phyloP scores from a whole-genome alignment of 129 eudicot genomes.

The Chrysanthemum seticuspe region DNA sequence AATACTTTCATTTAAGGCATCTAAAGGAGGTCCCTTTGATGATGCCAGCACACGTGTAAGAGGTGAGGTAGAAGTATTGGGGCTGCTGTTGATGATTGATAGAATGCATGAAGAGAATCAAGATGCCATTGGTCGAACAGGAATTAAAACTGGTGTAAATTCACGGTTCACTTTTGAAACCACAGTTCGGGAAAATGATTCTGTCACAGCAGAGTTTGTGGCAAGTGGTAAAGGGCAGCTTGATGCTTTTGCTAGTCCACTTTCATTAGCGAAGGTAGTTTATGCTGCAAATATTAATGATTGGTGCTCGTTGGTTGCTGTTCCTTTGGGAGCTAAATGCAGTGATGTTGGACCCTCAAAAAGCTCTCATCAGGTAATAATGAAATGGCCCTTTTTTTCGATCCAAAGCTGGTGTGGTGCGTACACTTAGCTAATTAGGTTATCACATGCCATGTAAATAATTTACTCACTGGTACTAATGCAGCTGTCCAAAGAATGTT shows the following conservation, averaged over 20 bases:
- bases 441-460: no score
- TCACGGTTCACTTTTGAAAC: constrained; percentile 73
- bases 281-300: constrained; percentile 71
- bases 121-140: constrained; percentile 59
- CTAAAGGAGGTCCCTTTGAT: constrained; percentile 61
- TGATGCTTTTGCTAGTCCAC: constrained; percentile 43
- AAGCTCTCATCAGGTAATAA: no score
- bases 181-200: constrained; percentile 57
- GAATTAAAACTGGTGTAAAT: constrained; percentile 56
- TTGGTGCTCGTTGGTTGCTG: constrained; percentile 72
- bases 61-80: constrained; percentile 70
- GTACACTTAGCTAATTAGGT: no score
- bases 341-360: constrained; percentile 41
- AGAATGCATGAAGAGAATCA: constrained; percentile 43
- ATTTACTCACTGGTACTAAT: no score
- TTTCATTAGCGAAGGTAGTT: constrained; percentile 62
- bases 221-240: constrained; percentile 35
- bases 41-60: constrained; percentile 60
- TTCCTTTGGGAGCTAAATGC: constrained; percentile 80
- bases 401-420: no score
- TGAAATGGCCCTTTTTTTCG: no score
- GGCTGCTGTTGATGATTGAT: constrained; percentile 51
- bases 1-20: constrained; percentile 55
- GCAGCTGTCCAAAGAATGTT: no score
- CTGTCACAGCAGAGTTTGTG: constrained; percentile 61